Evolutionary conservation across 78 protist species (phyloP).

Genomic region (Dictyostelium brefeldianum): DNA sequence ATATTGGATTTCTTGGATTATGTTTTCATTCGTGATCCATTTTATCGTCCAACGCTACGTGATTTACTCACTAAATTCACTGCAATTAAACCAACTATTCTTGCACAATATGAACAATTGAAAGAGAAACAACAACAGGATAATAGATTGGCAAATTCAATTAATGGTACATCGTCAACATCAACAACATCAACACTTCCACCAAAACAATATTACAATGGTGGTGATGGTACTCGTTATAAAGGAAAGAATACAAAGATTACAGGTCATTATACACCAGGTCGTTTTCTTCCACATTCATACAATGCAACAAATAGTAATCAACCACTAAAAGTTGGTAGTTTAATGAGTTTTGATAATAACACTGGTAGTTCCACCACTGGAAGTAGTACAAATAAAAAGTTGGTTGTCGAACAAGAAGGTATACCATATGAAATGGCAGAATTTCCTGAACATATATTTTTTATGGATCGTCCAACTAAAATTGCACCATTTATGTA

Average conservation of each 20-base stretch:
- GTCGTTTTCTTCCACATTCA: slow-evolving; percentile 75
- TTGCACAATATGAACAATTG: slow-evolving; percentile 37
- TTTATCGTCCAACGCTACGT: slow-evolving; percentile 79
- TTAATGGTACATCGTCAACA: not conserved
- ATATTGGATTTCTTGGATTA: slow-evolving; percentile 84
- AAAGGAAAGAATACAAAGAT: slow-evolving; percentile 24
- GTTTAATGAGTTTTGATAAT: not conserved
- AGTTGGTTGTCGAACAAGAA: not conserved
- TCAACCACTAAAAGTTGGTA: not conserved
- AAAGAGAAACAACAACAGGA: not conserved
- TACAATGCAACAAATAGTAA: slow-evolving; percentile 2
- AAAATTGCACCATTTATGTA: slow-evolving; percentile 64
- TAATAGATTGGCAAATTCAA: not conserved
- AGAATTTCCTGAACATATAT: slow-evolving; percentile 66
- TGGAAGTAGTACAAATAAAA: not conserved
- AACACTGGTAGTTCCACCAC: not conserved
- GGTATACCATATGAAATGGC: slow-evolving; percentile 26
- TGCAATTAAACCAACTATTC: slow-evolving; percentile 37
- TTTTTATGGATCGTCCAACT: slow-evolving; percentile 56
- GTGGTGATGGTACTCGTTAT: slow-evolving; percentile 77
- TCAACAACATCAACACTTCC: not conserved
- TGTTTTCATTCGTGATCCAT: slow-evolving; percentile 91
- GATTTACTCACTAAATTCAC: slow-evolving; percentile 78
- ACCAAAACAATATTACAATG: slow-evolving; percentile 50
- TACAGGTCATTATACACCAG: slow-evolving; percentile 71